These are phyloP conservation scores for Asterochloris erici DNA, from an alignment of 139 green algal genomes.

Conservation along the genomic window DNA sequence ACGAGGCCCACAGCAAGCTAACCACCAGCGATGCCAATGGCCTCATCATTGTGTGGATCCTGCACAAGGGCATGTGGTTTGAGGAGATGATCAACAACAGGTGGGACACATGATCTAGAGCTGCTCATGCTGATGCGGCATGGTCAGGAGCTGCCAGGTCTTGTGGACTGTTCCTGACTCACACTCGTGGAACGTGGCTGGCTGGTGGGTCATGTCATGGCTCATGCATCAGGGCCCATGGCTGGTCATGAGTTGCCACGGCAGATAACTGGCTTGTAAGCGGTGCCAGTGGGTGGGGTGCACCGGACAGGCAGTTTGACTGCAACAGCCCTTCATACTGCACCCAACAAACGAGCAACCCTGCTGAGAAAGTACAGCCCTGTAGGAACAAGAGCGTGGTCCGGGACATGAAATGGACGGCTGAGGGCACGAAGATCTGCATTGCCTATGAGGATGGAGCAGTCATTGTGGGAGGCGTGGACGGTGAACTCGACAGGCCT, in stretches of 20 bases:
- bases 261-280: too few species aligned
- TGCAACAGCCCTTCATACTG: too few species aligned
- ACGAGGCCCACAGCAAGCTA: constrained; percentile 73
- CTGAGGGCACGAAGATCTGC: constrained; percentile 79
- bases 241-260: too few species aligned
- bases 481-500: constrained; percentile 3
- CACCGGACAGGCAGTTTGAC: too few species aligned
- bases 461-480: constrained; percentile 71
- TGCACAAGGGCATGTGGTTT: constrained; percentile 79
- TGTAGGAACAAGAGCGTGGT: constrained; percentile 76
- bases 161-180: too few species aligned
- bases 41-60: constrained; percentile 87
- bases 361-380: background rate
- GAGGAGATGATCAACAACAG: constrained; percentile 93
- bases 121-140: background rate
- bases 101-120: constrained; percentile 19
- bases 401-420: constrained; percentile 76
- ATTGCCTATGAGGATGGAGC: constrained; percentile 82
- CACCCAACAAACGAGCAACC: too few species aligned
- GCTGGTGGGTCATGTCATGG: too few species aligned
- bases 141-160: background rate
- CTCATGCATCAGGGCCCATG: too few species aligned
- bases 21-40: constrained; percentile 76
- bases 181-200: too few species aligned
- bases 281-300: too few species aligned